Percentiles rank a stretch among this genome's conserved stretches.
phyloP scores from a whole-genome alignment of 805 yeast species.

The Saccharomycopsis sp. region DNA sequence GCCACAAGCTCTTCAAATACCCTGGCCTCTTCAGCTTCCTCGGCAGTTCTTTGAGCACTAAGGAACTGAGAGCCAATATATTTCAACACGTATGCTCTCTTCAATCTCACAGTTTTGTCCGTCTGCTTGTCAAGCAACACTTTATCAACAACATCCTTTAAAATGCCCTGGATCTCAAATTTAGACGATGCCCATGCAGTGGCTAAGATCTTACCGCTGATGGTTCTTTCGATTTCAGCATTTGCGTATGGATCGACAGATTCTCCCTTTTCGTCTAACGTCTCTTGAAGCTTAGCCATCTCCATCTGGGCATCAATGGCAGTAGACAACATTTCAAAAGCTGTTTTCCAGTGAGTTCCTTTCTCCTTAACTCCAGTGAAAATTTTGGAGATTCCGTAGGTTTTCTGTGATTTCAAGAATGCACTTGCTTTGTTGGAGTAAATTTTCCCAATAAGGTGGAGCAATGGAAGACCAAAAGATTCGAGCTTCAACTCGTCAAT shows the following conservation, averaged over 20 bases:
- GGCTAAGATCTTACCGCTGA: slow-evolving; percentile 84
- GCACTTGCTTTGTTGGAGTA: slow-evolving; percentile 73
- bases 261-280: slow-evolving; percentile 49
- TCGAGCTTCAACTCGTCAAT: slow-evolving; percentile 84
- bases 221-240: slow-evolving; percentile 71
- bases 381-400: slow-evolving; percentile 82
- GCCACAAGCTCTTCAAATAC: slow-evolving; percentile 90
- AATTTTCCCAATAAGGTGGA: slow-evolving; percentile 75
- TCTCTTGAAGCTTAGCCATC: slow-evolving; percentile 65
- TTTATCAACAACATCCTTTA: slow-evolving; percentile 74
- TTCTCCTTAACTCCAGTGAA: slow-evolving; percentile 77
- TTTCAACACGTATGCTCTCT: slow-evolving; percentile 73
- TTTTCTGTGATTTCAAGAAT: slow-evolving; percentile 65
- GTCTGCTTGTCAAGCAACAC: slow-evolving; percentile 65
- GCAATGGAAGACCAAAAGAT: slow-evolving; percentile 86
- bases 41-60: slow-evolving; percentile 63
- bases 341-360: slow-evolving; percentile 75
- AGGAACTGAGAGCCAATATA: slow-evolving; percentile 66
- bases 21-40: slow-evolving; percentile 88
- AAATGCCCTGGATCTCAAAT: slow-evolving; percentile 73
- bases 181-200: slow-evolving; percentile 95
- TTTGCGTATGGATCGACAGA: slow-evolving; percentile 51
- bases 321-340: slow-evolving; percentile 71
- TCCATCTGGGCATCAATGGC: slow-evolving; percentile 85
- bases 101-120: slow-evolving; percentile 52